These are phyloP conservation scores for Sambucus nigra DNA, from an alignment of 129 eudicot genomes.

Conservation along the genomic window DNA sequence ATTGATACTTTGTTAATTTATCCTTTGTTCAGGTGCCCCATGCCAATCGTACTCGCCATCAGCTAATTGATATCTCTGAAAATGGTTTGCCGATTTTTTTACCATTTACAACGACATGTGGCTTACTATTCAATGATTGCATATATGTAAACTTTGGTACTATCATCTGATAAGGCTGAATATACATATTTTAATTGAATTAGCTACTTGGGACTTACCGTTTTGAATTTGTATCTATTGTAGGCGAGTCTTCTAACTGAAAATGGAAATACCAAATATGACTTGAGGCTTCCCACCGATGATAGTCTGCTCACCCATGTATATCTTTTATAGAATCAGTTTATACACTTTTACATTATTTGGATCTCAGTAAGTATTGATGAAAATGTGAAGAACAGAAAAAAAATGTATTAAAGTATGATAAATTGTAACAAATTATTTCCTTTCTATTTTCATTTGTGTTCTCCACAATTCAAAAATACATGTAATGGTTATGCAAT, in stretches of 20 bases:
- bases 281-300: constrained; percentile 36
- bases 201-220: background rate
- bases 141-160: too few relatives aligned
- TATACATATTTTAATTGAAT: too few relatives aligned
- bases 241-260: constrained; percentile 40
- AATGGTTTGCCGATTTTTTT: constrained; percentile 26
- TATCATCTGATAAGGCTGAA: too few relatives aligned
- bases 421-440: too few relatives aligned
- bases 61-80: constrained; percentile 36
- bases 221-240: background rate
- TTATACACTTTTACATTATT: background rate
- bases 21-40: constrained; percentile 27
- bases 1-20: background rate
- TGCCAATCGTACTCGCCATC: constrained; percentile 35
- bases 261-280: constrained; percentile 35
- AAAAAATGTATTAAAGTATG: too few relatives aligned
- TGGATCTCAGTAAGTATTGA: too few relatives aligned
- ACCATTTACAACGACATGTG: too few relatives aligned
- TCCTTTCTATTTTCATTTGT: too few relatives aligned
- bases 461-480: too few relatives aligned
- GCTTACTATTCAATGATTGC: too few relatives aligned
- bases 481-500: too few relatives aligned
- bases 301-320: constrained; percentile 28
- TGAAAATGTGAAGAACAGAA: too few relatives aligned
- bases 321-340: background rate